Conservation (phyloP, 345 rosid genomes). For the Stellera chamaejasme region DNA sequence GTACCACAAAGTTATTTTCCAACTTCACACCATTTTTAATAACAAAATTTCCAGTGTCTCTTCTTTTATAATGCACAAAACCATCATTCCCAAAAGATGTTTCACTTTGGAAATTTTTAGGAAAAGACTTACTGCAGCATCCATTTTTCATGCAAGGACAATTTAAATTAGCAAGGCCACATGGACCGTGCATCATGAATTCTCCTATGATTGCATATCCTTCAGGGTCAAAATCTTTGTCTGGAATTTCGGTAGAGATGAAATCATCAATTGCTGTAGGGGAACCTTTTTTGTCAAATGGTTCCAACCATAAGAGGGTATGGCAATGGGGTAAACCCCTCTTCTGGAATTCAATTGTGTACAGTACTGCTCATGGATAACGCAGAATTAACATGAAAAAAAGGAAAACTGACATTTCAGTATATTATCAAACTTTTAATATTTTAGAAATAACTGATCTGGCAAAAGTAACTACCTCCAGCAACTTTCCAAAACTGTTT, state of each 20-base stretch:
- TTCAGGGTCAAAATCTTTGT: background rate
- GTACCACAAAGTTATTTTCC: background rate
- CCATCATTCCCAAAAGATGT: background rate
- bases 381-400: background rate
- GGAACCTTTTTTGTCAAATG: background rate
- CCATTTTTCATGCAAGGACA: background rate
- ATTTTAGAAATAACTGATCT: background rate
- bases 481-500: background rate
- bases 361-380: background rate
- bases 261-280: background rate
- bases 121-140: background rate
- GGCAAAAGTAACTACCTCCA: background rate
- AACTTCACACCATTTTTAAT: background rate
- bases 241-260: background rate
- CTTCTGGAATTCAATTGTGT: background rate
- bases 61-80: background rate
- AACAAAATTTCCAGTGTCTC: background rate
- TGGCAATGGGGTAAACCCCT: background rate
- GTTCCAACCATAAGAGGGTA: background rate
- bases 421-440: background rate
- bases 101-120: background rate
- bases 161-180: background rate
- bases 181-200: background rate
- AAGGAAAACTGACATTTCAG: background rate
- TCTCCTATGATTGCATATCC: background rate